A percentile compares a stretch with the other conserved stretches of the same genome.
Conservation (phyloP, 768 basidiomycete genomes). For the Podaxis mareebaensis region DNA sequence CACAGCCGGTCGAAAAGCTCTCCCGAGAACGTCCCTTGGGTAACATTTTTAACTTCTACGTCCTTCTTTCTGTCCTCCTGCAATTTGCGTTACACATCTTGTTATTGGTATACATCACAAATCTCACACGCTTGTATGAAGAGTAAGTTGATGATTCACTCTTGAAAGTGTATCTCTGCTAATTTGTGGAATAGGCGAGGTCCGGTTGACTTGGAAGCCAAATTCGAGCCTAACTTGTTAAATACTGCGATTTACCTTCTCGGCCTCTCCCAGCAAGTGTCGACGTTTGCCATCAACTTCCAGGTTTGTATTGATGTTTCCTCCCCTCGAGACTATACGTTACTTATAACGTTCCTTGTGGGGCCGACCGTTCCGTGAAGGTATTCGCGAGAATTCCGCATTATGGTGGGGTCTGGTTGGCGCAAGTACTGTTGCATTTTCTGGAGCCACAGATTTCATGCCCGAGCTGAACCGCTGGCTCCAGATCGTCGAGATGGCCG, state of each 20-base stretch:
- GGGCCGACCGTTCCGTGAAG: constrained; percentile 98
- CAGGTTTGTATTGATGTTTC: constrained; percentile 47
- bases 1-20: constrained; percentile 91
- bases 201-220: constrained; percentile 89
- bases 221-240: constrained; percentile 91
- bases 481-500: constrained; percentile 91
- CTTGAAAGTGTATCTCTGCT: neutral
- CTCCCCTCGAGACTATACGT: neutral
- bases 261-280: constrained; percentile 95
- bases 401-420: constrained; percentile 91
- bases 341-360: constrained; percentile 26
- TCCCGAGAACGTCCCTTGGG: constrained; percentile 91
- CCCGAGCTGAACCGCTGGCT: constrained; percentile 97
- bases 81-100: constrained; percentile 95
- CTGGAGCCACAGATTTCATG: constrained; percentile 90
- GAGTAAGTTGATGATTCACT: constrained; percentile 48
- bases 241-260: constrained; percentile 98
- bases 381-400: constrained; percentile 94
- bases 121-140: constrained; percentile 78
- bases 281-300: constrained; percentile 98
- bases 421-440: constrained; percentile 88
- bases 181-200: constrained; percentile 48
- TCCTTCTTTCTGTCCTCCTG: constrained; percentile 84
- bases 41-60: constrained; percentile 97
- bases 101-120: constrained; percentile 90